Evolutionary conservation across 352 stramenopile species (phyloP), one percentile per base, ranked within the genome.

Genomic region (Globisporangium splendens): DNA sequence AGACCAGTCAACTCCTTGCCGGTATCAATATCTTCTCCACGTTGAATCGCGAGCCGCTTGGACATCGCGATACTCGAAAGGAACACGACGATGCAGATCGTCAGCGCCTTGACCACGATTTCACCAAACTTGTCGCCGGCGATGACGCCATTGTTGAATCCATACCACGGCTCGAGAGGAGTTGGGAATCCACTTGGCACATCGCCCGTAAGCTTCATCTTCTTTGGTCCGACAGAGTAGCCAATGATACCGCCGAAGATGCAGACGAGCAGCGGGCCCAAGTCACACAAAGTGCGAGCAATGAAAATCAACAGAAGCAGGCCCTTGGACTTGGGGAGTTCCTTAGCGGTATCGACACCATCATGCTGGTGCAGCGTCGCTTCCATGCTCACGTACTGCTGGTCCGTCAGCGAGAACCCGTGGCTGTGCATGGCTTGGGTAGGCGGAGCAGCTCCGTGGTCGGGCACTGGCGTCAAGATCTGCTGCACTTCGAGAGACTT

Each of bases 1-100:
- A 98, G 74, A 21, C 79, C 88, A 17, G 93, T 78, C 20, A 98
- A 76, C 68, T 98, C 93, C 56, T 93, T 69, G 42, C 81, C 75
- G 12, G 77, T 75, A 54, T 77, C 61, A 42, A 94, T 81, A 56
- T 89, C 71, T 58, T 89, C 77, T 28, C 71, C 77, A 33, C 88
- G 83, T 54, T 82, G 74, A 28, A 82, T 75, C 5, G 88, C 88
- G 3, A 96, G 68, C 17, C 77, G 72, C 57, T 96, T 96, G 62
- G 80, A 75, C 73, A 97, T 94, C 8, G 85, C 83, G 66, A 96
- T 91, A 54, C 73, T 91, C 53, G 93, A 89, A 61, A 97, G 83
- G 73, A 93, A 97, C 3, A 89, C 84, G 28, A 97, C 73, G 52
- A 96, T 65, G 1, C 68, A 67, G 57, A 95, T 91, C 42, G 70